Conservation (phyloP, 2,329 filamentous ascomycete genomes). For the Claviceps digitariae region DNA sequence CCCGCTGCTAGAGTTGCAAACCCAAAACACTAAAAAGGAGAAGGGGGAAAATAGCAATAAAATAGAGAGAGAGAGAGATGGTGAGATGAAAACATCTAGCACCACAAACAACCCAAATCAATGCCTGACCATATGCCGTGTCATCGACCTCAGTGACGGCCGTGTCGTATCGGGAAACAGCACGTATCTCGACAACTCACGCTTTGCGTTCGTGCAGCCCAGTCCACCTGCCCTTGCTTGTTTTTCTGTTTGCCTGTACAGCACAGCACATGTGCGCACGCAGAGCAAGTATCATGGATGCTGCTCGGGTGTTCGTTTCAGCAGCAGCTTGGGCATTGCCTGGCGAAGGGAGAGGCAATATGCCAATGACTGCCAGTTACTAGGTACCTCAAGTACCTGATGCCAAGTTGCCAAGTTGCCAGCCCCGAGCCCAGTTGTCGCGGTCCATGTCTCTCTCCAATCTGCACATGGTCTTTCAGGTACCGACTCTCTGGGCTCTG, state of each 20-base stretch:
- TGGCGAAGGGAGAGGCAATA: no score
- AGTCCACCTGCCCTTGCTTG: neutral
- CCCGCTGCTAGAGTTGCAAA: neutral
- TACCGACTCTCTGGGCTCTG: no score
- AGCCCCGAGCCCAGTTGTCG: no score
- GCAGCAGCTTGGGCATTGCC: neutral
- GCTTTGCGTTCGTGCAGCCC: neutral
- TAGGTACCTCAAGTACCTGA: no score
- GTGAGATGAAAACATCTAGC: neutral
- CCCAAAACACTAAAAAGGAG: no score
- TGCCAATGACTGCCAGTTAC: no score
- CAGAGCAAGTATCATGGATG: neutral
- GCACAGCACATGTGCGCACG: neutral
- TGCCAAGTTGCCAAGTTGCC: no score
- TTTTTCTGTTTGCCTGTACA: neutral
- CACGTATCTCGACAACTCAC: neutral
- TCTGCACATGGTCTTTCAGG: no score
- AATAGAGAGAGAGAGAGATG: neutral
- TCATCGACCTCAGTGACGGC: neutral
- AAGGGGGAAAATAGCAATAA: neutral
- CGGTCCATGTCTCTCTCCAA: no score
- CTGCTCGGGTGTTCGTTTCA: neutral
- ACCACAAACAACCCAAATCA: neutral
- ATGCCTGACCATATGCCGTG: conserved; percentile 1
- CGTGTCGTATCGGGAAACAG: conserved; percentile 1